A percentile compares a stretch with the other conserved stretches of the same genome.
Evolutionary conservation across 495 filamentous ascomycete species (phyloP).

Genomic region (Aspergillus carlsbadensis): DNA sequence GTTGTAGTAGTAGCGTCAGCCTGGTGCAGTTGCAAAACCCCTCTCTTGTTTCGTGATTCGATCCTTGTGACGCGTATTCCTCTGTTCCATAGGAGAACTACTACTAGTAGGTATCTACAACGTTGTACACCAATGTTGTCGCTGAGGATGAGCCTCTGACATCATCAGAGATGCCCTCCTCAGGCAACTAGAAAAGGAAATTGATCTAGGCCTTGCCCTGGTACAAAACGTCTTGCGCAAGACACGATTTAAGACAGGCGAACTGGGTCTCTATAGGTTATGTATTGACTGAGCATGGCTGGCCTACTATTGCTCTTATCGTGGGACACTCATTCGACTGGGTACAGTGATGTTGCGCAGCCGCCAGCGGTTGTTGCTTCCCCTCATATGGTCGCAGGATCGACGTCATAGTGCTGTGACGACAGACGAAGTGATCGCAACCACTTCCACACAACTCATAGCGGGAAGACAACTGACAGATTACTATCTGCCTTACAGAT

Average conservation of each 20-base stretch:
- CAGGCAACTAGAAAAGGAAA: background rate
- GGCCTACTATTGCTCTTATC: no score
- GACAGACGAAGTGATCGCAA: background rate
- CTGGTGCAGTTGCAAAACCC: background rate
- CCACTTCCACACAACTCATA: background rate
- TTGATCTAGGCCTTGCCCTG: background rate
- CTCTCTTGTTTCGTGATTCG: background rate
- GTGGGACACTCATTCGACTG: no score
- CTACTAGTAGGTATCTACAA: no score
- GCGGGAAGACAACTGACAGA: background rate
- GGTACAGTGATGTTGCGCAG: background rate
- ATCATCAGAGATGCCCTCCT: slow-evolving; percentile 15
- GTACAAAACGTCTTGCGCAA: background rate
- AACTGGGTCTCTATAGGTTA: background rate
- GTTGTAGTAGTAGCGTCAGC: no score
- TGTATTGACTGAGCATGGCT: background rate
- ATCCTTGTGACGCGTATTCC: background rate
- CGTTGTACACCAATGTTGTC: no score
- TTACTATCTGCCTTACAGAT: background rate
- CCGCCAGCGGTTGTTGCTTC: background rate
- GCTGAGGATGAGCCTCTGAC: slow-evolving; percentile 5
- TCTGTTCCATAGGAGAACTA: background rate
- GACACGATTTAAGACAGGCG: background rate
- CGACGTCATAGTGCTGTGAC: background rate
- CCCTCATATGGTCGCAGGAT: background rate